A percentile compares a stretch with the other conserved stretches of the same genome.
These are phyloP conservation scores for Penicillium brasilianum DNA, from an alignment of 2,329 filamentous ascomycete genomes.

Conservation along the genomic window DNA sequence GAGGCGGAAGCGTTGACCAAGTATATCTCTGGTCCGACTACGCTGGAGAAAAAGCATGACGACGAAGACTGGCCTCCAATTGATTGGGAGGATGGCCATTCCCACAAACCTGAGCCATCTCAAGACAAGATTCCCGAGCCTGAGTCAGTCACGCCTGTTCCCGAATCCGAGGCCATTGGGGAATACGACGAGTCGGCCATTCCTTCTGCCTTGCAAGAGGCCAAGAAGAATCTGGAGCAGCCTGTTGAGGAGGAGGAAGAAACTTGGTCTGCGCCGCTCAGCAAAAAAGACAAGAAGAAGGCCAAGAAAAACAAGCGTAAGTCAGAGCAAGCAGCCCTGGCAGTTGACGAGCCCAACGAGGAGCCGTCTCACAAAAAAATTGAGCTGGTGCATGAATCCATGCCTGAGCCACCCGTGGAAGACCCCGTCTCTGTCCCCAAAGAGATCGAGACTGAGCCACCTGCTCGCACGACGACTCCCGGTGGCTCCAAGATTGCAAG, in stretches of 20 bases:
- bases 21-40: conserved; percentile 12
- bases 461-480: conserved; percentile 26
- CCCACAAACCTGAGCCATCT: conserved; percentile 30
- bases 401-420: conserved; percentile 15
- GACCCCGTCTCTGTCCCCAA: conserved; percentile 18
- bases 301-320: conserved; percentile 41
- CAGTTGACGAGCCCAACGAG: conserved; percentile 11
- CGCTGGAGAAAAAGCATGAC: conserved; percentile 23
- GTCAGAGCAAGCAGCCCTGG: conserved; percentile 23
- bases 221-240: conserved; percentile 10
- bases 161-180: conserved; percentile 17
- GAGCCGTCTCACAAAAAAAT: conserved; percentile 19
- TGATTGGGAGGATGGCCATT: conserved; percentile 42
- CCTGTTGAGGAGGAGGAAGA: conserved; percentile 22
- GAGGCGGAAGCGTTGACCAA: conserved; percentile 12
- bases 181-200: conserved; percentile 8
- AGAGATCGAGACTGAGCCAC: conserved; percentile 29
- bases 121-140: conserved; percentile 32
- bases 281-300: conserved; percentile 35
- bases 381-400: conserved; percentile 11
- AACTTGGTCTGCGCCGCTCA: conserved; percentile 22
- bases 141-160: conserved; percentile 29
- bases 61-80: conserved; percentile 46
- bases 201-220: conserved; percentile 24
- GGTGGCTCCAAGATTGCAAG: conserved; percentile 38